A percentile compares a stretch with the other conserved stretches of the same genome.
Conservation (phyloP, 768 basidiomycete genomes). For the Suillus tomentosus region DNA sequence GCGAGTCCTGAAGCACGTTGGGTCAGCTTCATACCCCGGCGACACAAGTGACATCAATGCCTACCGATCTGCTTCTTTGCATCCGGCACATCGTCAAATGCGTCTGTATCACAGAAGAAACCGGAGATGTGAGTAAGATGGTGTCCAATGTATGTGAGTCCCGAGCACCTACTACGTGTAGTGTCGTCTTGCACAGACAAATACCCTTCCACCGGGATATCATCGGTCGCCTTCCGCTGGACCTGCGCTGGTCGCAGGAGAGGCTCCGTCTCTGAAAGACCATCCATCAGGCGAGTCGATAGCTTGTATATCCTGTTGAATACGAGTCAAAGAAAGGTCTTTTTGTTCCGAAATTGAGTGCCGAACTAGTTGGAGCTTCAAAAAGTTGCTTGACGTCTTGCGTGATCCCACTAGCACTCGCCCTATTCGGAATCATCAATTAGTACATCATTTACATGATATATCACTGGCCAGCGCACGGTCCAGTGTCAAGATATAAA, state of each 20-base stretch:
- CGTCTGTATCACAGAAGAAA: not conserved
- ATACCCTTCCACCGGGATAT: not conserved
- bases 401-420: too few species aligned
- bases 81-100: constrained; percentile 47
- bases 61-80: constrained; percentile 53
- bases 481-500: too few species aligned
- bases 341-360: too few species aligned
- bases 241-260: not conserved
- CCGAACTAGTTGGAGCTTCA: not conserved
- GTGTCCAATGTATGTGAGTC: not conserved
- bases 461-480: too few species aligned
- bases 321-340: not conserved
- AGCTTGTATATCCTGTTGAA: not conserved
- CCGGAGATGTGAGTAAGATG: not conserved
- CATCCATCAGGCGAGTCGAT: not conserved
- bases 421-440: too few species aligned
- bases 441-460: too few species aligned
- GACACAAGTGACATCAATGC: constrained; percentile 13
- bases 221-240: not conserved
- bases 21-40: constrained; percentile 1
- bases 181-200: not conserved
- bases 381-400: not conserved
- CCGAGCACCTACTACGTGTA: not conserved
- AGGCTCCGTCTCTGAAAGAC: constrained; percentile 1
- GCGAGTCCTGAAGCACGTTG: constrained; percentile 26